phyloP scores from a whole-genome alignment of 2,329 filamentous ascomycete genomes.

The Xylaria sp. region DNA sequence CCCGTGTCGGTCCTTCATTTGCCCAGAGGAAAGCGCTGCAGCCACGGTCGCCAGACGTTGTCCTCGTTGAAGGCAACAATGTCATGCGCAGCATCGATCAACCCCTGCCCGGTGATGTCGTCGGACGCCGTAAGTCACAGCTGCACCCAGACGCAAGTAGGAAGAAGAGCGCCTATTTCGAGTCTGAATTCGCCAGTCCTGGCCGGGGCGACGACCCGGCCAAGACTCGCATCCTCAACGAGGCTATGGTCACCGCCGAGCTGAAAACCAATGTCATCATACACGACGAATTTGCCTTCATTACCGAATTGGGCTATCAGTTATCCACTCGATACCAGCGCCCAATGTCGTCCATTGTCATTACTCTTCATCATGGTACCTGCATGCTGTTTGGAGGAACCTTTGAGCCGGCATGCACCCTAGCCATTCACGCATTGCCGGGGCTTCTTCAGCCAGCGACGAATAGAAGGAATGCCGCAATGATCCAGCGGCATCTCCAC shows the following conservation, averaged over 20 bases:
- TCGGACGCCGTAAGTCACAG: constrained; percentile 41
- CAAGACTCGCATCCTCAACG: constrained; percentile 55
- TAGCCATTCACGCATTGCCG: constrained; percentile 75
- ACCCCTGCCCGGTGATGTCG: constrained; percentile 47
- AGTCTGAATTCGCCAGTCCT: constrained; percentile 49
- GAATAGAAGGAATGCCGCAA: constrained; percentile 80
- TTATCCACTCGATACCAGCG: constrained; percentile 78
- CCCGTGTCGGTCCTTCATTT: constrained; percentile 36
- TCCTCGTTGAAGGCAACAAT: constrained; percentile 46
- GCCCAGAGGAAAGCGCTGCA: constrained; percentile 42
- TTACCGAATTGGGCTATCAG: constrained; percentile 74
- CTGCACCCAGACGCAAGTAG: constrained; percentile 43
- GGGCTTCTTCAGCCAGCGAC: constrained; percentile 72
- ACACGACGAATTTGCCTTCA: constrained; percentile 73
- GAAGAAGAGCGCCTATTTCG: constrained; percentile 53
- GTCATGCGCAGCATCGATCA: constrained; percentile 49
- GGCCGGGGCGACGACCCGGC: constrained; percentile 42
- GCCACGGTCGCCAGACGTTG: constrained; percentile 33
- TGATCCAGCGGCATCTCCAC: constrained; percentile 77
- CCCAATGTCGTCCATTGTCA: constrained; percentile 73
- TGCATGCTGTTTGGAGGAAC: constrained; percentile 77
- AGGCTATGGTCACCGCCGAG: constrained; percentile 67
- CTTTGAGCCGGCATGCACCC: constrained; percentile 79
- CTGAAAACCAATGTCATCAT: constrained; percentile 69
- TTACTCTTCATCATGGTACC: constrained; percentile 76